Percentiles rank a stretch among this genome's conserved stretches.
phyloP scores from a whole-genome alignment of 768 basidiomycete genomes.

The Omphalotus guepiniiformis region DNA sequence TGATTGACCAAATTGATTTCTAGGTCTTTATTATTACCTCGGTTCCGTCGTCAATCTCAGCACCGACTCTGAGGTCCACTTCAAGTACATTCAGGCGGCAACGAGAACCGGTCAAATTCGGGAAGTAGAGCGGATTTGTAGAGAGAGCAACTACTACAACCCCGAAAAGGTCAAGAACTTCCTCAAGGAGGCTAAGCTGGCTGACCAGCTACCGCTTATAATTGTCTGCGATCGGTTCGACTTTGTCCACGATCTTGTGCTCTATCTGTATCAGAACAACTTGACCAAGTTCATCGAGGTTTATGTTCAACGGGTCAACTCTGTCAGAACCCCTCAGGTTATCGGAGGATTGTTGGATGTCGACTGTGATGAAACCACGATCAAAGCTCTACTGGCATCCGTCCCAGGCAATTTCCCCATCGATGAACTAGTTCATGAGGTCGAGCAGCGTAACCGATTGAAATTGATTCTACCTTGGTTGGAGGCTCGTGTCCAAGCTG shows the following conservation, averaged over 20 bases:
- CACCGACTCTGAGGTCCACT: slow-evolving; percentile 95
- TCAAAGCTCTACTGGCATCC: slow-evolving; percentile 90
- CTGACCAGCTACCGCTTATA: slow-evolving; percentile 96
- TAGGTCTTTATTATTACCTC: slow-evolving; percentile 96
- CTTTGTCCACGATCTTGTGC: slow-evolving; percentile 97
- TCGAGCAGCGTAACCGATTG: slow-evolving; percentile 91
- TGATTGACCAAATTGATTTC: not conserved
- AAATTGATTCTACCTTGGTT: slow-evolving; percentile 98
- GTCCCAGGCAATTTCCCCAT: slow-evolving; percentile 98
- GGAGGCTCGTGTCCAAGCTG: slow-evolving; percentile 88
- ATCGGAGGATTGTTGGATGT: slow-evolving; percentile 95
- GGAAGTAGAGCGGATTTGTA: slow-evolving; percentile 97
- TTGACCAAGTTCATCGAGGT: slow-evolving; percentile 98
- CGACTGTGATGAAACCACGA: slow-evolving; percentile 93
- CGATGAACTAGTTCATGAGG: slow-evolving; percentile 95
- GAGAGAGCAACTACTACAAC: slow-evolving; percentile 96
- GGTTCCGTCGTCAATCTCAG: slow-evolving; percentile 97
- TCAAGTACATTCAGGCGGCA: slow-evolving; percentile 99
- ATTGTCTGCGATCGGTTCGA: slow-evolving; percentile 99
- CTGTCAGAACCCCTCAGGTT: slow-evolving; percentile 94
- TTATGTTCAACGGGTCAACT: slow-evolving; percentile 99
- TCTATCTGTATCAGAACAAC: slow-evolving; percentile 98
- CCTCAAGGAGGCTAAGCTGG: slow-evolving; percentile 96
- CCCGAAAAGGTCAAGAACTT: slow-evolving; percentile 99
- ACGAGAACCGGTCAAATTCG: slow-evolving; percentile 97